Base-by-base conservation (phyloP, 225 moss, liverwort and hornwort genomes). In the Bryoerythrophyllum caledonicum region DNA sequence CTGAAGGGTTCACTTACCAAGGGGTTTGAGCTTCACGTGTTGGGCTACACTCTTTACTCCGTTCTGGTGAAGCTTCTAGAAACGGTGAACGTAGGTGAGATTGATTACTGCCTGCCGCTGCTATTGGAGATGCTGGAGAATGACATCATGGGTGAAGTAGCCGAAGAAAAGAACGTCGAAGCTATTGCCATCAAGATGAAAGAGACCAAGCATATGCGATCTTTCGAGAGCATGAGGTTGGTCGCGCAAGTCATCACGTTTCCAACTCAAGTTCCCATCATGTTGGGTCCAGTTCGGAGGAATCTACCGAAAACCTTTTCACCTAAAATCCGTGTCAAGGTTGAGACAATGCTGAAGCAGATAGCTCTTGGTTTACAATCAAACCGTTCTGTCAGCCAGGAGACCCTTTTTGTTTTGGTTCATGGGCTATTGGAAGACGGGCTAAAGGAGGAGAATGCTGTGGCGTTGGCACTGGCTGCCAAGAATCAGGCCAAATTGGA, bases 131-230 rank as follows among this genome's bases (percentile, higher is more conserved):
- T 95, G n/a, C 78, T 99, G 82, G 93, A 95, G 76, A 92, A 88
- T 78, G 95, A 93, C 78, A 93, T 99, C 27, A 83, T 99, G 89
- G 99, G 99, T 52, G 95, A 93, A 48, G 95, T 99, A 68, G 89
- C 99, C 17, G 95, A 99, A 51, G 95, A 99, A 73, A 99, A 89
- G 67, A 87, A 87, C 27, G 99, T 99, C 64, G 92, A 95, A 76
- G 99, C 87, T 25, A 92, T 99, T 80, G 99, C 99, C 78, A 71
- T 82, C 7, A 99, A 90, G 86, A 99, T 99, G 99, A 99, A 93
- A 81, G 99, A 99, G 78, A 95, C 95, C 4, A 99, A 83, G 82
- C 89, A 88, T 69, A 87, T 88, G 90, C 88, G 91, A 46, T 99
- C 95, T 12, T 95, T 88, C 77, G 99, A 99, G 70, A 95, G 99